Conservation (phyloP, 2,329 filamentous ascomycete genomes). For the Aureobasidium uvarum region DNA sequence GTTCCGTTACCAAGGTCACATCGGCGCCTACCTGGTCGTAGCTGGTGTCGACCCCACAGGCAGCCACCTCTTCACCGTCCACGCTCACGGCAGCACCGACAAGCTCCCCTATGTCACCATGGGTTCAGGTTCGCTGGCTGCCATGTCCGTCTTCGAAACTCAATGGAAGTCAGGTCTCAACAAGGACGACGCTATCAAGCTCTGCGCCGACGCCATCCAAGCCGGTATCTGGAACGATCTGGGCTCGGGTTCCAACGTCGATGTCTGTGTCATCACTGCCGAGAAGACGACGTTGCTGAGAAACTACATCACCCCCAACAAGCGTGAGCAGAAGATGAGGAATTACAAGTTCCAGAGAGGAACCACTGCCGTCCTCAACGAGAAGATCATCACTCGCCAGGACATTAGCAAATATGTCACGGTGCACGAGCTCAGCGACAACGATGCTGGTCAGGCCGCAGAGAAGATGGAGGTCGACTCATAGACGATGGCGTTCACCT, state of each 20-base stretch:
- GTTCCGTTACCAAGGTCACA: conserved; percentile 96
- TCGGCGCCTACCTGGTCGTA: conserved; percentile 96
- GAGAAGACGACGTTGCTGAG: conserved; percentile 93
- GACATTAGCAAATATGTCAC: conserved; percentile 93
- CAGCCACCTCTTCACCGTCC: conserved; percentile 93
- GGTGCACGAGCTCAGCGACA: conserved; percentile 76
- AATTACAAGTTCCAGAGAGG: conserved; percentile 88
- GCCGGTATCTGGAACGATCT: conserved; percentile 99
- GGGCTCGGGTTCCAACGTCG: conserved; percentile 95
- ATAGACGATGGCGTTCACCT: conserved; percentile 29
- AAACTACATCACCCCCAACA: conserved; percentile 91
- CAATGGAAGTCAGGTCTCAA: conserved; percentile 81
- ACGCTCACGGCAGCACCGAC: conserved; percentile 96
- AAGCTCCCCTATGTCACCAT: conserved; percentile 99
- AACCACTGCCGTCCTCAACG: conserved; percentile 93
- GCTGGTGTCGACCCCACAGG: conserved; percentile 96
- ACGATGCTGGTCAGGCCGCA: conserved; percentile 59
- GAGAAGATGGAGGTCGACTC: conserved; percentile 66
- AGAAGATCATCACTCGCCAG: conserved; percentile 92
- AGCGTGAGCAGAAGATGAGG: conserved; percentile 84
- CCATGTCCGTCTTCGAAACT: conserved; percentile 98
- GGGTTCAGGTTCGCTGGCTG: conserved; percentile 92
- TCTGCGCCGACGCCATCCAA: conserved; percentile 83
- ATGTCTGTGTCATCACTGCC: conserved; percentile 90
- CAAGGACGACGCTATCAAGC: conserved; percentile 75